A percentile compares a stretch with the other conserved stretches of the same genome.
Evolutionary conservation across 768 basidiomycete genomes (phyloP).

Genomic region (Boletus reticuloceps): DNA sequence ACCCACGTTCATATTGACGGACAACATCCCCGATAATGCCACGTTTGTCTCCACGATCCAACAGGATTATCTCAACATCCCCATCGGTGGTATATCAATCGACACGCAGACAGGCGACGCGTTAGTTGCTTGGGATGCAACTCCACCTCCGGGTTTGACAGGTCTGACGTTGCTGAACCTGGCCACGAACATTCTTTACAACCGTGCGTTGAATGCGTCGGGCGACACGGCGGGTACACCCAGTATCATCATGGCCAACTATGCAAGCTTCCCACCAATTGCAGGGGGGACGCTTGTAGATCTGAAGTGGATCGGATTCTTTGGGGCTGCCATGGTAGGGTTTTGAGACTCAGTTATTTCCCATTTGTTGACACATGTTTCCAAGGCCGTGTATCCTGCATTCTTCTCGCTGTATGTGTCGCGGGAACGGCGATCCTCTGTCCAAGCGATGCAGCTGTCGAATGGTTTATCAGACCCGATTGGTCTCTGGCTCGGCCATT

Average conservation of each 20-base stretch:
- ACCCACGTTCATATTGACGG: slow-evolving; percentile 33
- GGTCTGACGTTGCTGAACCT: slow-evolving; percentile 67
- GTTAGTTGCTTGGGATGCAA: slow-evolving; percentile 71
- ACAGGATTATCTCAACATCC: slow-evolving; percentile 51
- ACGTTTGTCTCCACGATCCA: slow-evolving; percentile 57
- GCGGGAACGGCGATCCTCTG: slow-evolving; percentile 60
- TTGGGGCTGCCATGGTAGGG: slow-evolving; percentile 66
- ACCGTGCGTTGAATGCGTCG: slow-evolving; percentile 54
- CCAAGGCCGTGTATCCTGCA: slow-evolving; percentile 70
- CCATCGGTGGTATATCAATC: slow-evolving; percentile 67
- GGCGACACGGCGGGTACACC: slow-evolving; percentile 37
- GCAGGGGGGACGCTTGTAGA: slow-evolving; percentile 55
- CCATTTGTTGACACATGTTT: neutral
- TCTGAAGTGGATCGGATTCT: slow-evolving; percentile 75
- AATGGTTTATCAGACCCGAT: slow-evolving; percentile 70
- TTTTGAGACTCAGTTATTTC: neutral
- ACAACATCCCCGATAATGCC: slow-evolving; percentile 50
- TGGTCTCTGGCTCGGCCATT: slow-evolving; percentile 77
- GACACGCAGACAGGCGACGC: slow-evolving; percentile 47
- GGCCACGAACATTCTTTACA: slow-evolving; percentile 64
- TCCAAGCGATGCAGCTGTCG: slow-evolving; percentile 81
- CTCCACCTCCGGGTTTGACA: slow-evolving; percentile 52
- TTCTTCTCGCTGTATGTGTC: slow-evolving; percentile 80
- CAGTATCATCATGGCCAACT: slow-evolving; percentile 57
- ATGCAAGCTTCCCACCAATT: slow-evolving; percentile 56